A percentile compares a stretch with the other conserved stretches of the same genome.
Conservation (phyloP, 1,284 basidiomycete genomes). For the Bjerkandera adusta region DNA sequence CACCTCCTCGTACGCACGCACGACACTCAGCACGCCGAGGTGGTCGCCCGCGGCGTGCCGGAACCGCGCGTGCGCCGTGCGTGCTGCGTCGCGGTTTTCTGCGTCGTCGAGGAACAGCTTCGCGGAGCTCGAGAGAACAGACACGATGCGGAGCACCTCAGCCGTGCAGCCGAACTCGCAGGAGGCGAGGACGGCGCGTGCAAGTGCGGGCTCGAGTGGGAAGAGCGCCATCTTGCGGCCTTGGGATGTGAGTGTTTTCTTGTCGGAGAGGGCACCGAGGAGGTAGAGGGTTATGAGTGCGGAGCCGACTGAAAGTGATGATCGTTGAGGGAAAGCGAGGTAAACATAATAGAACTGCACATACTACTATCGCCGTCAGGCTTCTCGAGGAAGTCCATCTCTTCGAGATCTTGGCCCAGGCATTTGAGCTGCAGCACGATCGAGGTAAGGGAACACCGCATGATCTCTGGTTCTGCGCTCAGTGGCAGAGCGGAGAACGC, state of each 20-base stretch:
- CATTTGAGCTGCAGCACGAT: conserved; percentile 85
- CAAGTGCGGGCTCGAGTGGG: conserved; percentile 82
- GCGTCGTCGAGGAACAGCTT: conserved; percentile 72
- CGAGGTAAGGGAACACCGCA: conserved; percentile 80
- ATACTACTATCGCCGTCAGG: conserved; percentile 72
- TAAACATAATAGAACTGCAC: background rate
- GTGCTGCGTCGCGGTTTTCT: conserved; percentile 69
- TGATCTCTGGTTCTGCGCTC: conserved; percentile 84
- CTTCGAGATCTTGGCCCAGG: conserved; percentile 75
- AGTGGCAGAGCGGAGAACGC: conserved; percentile 65
- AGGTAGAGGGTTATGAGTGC: conserved; percentile 77
- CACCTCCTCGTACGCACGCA: conserved; percentile 77
- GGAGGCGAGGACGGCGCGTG: conserved; percentile 76
- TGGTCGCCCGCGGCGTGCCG: conserved; percentile 87
- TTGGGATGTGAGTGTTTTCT: conserved; percentile 60
- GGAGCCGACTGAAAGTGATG: conserved; percentile 48
- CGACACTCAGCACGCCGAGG: conserved; percentile 82
- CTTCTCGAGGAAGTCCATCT: conserved; percentile 82
- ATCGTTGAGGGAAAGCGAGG: too few species aligned
- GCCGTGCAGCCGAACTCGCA: conserved; percentile 65
- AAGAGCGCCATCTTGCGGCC: conserved; percentile 82
- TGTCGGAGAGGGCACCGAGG: conserved; percentile 70
- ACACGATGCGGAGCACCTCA: conserved; percentile 79
- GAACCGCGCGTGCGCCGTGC: conserved; percentile 75
- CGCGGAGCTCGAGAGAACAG: conserved; percentile 74